phyloP scores from a whole-genome alignment of 1,284 basidiomycete genomes.

The Trichosporon inkin region DNA sequence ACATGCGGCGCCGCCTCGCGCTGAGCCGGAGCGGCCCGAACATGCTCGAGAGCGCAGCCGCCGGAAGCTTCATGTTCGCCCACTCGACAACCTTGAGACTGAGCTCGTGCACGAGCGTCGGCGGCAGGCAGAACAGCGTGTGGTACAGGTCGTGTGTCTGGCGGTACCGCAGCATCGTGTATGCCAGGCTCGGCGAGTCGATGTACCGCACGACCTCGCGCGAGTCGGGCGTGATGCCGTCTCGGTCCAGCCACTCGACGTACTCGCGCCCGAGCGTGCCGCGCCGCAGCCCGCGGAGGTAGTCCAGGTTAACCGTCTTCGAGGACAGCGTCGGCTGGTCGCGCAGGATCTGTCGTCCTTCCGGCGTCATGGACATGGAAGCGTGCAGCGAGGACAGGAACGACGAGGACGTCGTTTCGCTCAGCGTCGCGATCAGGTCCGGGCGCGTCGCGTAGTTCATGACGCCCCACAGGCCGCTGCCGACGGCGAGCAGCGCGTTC shows the following conservation, averaged over 20 bases:
- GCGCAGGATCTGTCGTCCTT: conserved; percentile 76
- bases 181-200: conserved; percentile 85
- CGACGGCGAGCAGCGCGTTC: conserved; percentile 77
- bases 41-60: conserved; percentile 73
- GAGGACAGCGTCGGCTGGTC: conserved; percentile 79
- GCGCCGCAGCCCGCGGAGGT: conserved; percentile 63
- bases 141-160: conserved; percentile 98
- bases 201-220: conserved; percentile 89
- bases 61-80: conserved; percentile 84
- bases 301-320: conserved; percentile 67
- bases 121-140: conserved; percentile 78
- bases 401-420: conserved; percentile 80
- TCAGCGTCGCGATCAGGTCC: conserved; percentile 92
- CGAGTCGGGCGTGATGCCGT: conserved; percentile 92
- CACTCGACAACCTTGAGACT: conserved; percentile 95
- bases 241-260: conserved; percentile 82
- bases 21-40: conserved; percentile 59
- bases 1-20: conserved; percentile 32
- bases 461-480: conserved; percentile 79
- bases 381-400: conserved; percentile 76
- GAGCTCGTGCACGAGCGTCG: conserved; percentile 87
- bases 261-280: conserved; percentile 86
- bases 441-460: conserved; percentile 60
- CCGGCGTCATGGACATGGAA: conserved; percentile 69
- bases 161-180: conserved; percentile 96